phyloP scores from a whole-genome alignment of 495 filamentous ascomycete species.

The Bacidia gigantensis region DNA sequence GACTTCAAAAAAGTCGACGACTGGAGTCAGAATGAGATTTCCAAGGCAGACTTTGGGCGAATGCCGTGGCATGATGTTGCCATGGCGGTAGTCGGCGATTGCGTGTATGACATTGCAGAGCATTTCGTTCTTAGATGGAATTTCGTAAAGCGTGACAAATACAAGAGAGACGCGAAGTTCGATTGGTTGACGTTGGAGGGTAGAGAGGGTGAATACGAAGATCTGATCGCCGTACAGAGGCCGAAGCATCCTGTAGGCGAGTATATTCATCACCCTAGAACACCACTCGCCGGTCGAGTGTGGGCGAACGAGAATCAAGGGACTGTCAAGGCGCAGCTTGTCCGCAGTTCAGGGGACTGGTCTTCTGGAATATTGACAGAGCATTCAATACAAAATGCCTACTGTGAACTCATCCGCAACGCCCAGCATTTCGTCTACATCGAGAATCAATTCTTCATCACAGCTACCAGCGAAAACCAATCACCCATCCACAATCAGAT shows the following conservation, averaged over 20 bases:
- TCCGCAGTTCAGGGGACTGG: conserved; percentile 84
- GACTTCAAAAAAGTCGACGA: conserved; percentile 84
- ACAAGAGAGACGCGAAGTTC: conserved; percentile 67
- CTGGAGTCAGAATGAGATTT: conserved; percentile 88
- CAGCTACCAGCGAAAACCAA: conserved; percentile 81
- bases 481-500: conserved; percentile 75
- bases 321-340: conserved; percentile 66
- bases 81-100: conserved; percentile 78
- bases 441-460: conserved; percentile 96
- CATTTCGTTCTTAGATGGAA: conserved; percentile 96
- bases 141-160: conserved; percentile 93
- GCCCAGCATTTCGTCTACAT: conserved; percentile 92
- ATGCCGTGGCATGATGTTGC: conserved; percentile 98
- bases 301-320: conserved; percentile 42
- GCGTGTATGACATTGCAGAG: conserved; percentile 88
- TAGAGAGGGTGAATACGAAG: conserved; percentile 65
- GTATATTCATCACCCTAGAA: conserved; percentile 69
- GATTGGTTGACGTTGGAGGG: conserved; percentile 76
- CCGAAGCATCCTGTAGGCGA: conserved; percentile 76
- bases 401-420: conserved; percentile 67
- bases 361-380: conserved; percentile 86
- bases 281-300: conserved; percentile 41
- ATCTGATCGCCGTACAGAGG: conserved; percentile 73
- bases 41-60: conserved; percentile 78
- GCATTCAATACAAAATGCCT: conserved; percentile 86